Evolutionary conservation across 768 basidiomycete genomes (phyloP).

Genomic region (Xerocomellus intermedius): DNA sequence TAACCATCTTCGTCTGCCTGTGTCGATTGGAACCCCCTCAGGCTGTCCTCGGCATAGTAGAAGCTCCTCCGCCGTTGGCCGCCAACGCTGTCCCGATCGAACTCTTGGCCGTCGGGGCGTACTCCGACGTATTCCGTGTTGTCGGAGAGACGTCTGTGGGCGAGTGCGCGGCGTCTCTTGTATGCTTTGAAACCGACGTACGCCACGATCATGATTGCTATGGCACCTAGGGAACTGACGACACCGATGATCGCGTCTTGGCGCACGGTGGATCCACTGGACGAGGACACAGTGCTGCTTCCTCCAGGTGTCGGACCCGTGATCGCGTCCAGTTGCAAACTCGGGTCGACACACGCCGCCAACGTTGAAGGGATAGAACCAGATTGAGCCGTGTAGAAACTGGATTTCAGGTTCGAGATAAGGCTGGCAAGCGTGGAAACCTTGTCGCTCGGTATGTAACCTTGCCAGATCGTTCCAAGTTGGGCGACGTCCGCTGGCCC

Average conservation of each 20-base stretch:
- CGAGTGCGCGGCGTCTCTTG: conserved; percentile 63
- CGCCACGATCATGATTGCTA: conserved; percentile 68
- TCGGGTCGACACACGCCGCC: conserved; percentile 67
- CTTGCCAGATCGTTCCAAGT: conserved; percentile 71
- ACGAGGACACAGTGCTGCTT: conserved; percentile 17
- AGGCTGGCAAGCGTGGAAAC: conserved; percentile 63
- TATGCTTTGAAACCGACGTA: conserved; percentile 71
- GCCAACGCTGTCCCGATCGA: conserved; percentile 75
- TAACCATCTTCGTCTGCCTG: conserved; percentile 38
- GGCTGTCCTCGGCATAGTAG: conserved; percentile 84
- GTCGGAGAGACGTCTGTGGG: conserved; percentile 73
- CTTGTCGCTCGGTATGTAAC: conserved; percentile 55
- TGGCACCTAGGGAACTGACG: conserved; percentile 75
- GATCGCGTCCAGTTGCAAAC: conserved; percentile 56
- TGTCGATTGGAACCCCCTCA: conserved; percentile 55
- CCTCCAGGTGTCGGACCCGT: conserved; percentile 36
- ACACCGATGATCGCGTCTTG: conserved; percentile 92
- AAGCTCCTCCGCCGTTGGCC: conserved; percentile 74
- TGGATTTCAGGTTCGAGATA: conserved; percentile 59
- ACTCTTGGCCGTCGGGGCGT: conserved; percentile 65
- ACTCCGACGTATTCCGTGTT: conserved; percentile 37
- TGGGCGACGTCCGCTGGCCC: conserved; percentile 43
- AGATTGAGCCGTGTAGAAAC: conserved; percentile 58
- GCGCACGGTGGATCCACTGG: conserved; percentile 41
- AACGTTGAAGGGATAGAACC: conserved; percentile 50